A percentile compares a stretch with the other conserved stretches of the same genome.
phyloP scores from a whole-genome alignment of 257 asterid species.

The Dorcoceras hygrometricum region DNA sequence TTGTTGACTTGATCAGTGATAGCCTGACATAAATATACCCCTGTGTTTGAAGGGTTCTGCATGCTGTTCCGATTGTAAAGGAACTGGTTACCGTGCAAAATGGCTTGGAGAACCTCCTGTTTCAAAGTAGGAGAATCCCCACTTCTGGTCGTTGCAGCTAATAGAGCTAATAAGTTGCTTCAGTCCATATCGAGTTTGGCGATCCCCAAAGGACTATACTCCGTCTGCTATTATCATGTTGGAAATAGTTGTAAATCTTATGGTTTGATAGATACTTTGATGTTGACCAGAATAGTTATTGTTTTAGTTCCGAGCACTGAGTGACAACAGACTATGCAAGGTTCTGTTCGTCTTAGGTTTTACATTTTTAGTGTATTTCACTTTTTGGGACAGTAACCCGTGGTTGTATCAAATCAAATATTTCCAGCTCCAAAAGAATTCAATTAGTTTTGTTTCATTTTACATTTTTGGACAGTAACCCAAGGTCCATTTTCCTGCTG shows the following conservation, averaged over 20 bases:
- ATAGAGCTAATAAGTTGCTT: slow-evolving; percentile 2
- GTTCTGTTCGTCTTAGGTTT: not conserved
- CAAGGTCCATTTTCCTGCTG: too few relatives aligned
- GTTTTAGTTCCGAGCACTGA: not conserved
- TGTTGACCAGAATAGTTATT: not conserved
- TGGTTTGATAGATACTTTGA: not conserved
- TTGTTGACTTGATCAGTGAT: not conserved
- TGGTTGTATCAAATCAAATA: not conserved
- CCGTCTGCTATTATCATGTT: not conserved
- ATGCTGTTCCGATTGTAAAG: slow-evolving; percentile 78
- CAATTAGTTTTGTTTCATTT: too few relatives aligned
- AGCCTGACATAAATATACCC: slow-evolving; percentile 1
- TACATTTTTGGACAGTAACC: too few relatives aligned
- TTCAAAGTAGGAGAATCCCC: slow-evolving; percentile 37
- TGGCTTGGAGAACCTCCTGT: slow-evolving; percentile 79
- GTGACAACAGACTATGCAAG: not conserved
- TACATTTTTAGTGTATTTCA: too few relatives aligned
- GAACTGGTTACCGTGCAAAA: slow-evolving; percentile 92
- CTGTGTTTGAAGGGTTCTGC: slow-evolving; percentile 56
- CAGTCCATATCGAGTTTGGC: slow-evolving; percentile 16
- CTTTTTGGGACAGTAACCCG: not conserved
- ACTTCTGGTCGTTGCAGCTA: not conserved
- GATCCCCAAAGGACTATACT: not conserved
- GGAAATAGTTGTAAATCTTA: not conserved
- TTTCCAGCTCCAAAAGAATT: too few relatives aligned